Evolutionary conservation across 176 grass and related monocot genomes (phyloP).

Genomic region (Puya raimondii): DNA sequence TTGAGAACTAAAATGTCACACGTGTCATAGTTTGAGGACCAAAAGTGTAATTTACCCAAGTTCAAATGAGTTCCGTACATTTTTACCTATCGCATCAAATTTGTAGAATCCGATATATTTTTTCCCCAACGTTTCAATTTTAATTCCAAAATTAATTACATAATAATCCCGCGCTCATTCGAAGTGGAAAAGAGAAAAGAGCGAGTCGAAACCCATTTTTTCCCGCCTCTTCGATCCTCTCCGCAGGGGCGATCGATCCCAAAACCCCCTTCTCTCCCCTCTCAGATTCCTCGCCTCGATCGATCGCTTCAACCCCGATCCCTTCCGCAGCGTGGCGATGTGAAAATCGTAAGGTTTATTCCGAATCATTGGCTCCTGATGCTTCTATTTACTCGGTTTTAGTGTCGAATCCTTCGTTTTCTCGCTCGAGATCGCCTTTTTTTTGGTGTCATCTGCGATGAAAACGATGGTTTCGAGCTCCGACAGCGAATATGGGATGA

Average conservation of each 20-base stretch:
- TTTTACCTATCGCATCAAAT: too few relatives aligned
- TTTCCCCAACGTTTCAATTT: too few relatives aligned
- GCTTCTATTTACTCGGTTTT: not conserved
- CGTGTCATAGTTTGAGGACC: too few relatives aligned
- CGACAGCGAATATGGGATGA: not conserved
- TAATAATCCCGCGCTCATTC: too few relatives aligned
- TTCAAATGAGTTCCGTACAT: too few relatives aligned
- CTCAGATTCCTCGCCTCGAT: not conserved
- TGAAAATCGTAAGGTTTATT: not conserved
- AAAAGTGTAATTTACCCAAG: too few relatives aligned
- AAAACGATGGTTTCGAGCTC: not conserved
- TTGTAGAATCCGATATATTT: too few relatives aligned
- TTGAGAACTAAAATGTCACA: too few relatives aligned
- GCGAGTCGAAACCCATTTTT: too few relatives aligned
- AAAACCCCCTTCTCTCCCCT: not conserved
- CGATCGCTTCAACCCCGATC: not conserved
- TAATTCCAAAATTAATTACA: too few relatives aligned
- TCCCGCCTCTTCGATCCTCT: too few relatives aligned
- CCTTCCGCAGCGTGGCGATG: not conserved
- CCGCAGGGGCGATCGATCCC: not conserved
- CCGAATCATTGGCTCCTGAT: not conserved
- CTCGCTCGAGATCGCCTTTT: not conserved
- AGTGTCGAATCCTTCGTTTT: not conserved
- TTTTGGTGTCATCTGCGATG: not conserved
- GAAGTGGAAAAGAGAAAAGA: too few relatives aligned